These are phyloP conservation scores for Ascochyta lentis DNA, from an alignment of 2,329 filamentous ascomycete genomes.

Conservation along the genomic window DNA sequence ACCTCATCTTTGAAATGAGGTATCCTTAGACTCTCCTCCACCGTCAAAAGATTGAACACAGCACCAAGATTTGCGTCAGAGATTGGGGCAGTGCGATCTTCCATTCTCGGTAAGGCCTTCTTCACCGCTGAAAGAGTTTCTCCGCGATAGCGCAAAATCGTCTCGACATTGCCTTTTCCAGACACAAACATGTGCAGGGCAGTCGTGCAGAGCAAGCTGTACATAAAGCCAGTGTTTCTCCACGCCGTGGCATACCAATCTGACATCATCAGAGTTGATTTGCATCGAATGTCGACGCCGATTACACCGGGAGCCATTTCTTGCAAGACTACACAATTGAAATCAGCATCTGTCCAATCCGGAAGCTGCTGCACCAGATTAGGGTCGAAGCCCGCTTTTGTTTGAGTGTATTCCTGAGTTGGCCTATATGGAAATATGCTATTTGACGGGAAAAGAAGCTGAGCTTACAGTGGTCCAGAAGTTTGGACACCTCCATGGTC, in stretches of 20 bases:
- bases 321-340: constrained; percentile 32
- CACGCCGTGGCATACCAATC: constrained; percentile 48
- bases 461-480: constrained; percentile 48
- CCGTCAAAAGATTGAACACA: constrained; percentile 47
- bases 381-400: neutral
- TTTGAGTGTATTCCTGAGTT: neutral
- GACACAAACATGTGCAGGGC: constrained; percentile 45
- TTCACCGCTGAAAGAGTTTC: constrained; percentile 46
- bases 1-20: constrained; percentile 29
- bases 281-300: constrained; percentile 45
- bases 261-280: constrained; percentile 44
- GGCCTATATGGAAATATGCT: neutral
- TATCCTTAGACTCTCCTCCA: constrained; percentile 43
- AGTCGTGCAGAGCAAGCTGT: constrained; percentile 46
- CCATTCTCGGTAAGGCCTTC: constrained; percentile 33
- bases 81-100: constrained; percentile 32
- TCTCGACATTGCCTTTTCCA: constrained; percentile 40
- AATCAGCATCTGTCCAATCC: constrained; percentile 25
- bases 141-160: constrained; percentile 43
- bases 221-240: constrained; percentile 47
- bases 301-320: constrained; percentile 48
- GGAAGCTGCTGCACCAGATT: neutral
- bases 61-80: constrained; percentile 49
- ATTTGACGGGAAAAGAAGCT: neutral
- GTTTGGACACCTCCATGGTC: constrained; percentile 35